These are phyloP conservation scores for Cokeromyces recurvatus DNA, from an alignment of 371 early-diverging fungal genomes.

Conservation along the genomic window DNA sequence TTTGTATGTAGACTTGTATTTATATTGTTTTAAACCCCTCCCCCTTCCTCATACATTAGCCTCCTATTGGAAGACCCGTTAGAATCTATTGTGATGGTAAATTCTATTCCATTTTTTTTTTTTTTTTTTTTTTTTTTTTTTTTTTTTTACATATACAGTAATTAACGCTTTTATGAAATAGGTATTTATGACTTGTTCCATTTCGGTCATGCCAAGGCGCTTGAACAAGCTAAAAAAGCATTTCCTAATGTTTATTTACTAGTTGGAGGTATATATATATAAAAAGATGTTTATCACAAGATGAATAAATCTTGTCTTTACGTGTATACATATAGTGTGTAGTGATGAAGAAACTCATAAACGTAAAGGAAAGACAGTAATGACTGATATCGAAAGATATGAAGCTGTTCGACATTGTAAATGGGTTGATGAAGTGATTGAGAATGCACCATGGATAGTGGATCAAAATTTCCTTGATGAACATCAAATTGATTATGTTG, in stretches of 20 bases:
- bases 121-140: not conserved
- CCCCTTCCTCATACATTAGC: too few relatives aligned
- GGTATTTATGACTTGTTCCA: slow-evolving; percentile 96
- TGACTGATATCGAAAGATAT: slow-evolving; percentile 84
- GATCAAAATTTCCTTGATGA: slow-evolving; percentile 84
- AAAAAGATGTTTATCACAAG: not conserved
- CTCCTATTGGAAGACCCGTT: slow-evolving; percentile 74
- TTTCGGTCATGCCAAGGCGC: slow-evolving; percentile 90
- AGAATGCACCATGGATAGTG: slow-evolving; percentile 89
- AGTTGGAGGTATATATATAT: slow-evolving; percentile 71
- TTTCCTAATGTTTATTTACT: slow-evolving; percentile 85
- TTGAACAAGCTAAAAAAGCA: slow-evolving; percentile 93
- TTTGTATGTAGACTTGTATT: not conserved
- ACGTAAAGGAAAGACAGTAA: slow-evolving; percentile 92
- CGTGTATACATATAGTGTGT: slow-evolving; percentile 61
- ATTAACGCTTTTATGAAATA: not conserved
- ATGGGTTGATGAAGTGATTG: slow-evolving; percentile 95
- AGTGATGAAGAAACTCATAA: slow-evolving; percentile 81
- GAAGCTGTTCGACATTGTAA: slow-evolving; percentile 92
- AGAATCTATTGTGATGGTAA: slow-evolving; percentile 87
- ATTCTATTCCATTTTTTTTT: not conserved
- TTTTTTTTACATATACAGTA: too few relatives aligned
- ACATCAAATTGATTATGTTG: slow-evolving; percentile 94
- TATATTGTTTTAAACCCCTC: not conserved
- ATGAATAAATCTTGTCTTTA: not conserved